Conservation (phyloP, 371 early-diverging fungal genomes). For the Zychaea mexicana region DNA sequence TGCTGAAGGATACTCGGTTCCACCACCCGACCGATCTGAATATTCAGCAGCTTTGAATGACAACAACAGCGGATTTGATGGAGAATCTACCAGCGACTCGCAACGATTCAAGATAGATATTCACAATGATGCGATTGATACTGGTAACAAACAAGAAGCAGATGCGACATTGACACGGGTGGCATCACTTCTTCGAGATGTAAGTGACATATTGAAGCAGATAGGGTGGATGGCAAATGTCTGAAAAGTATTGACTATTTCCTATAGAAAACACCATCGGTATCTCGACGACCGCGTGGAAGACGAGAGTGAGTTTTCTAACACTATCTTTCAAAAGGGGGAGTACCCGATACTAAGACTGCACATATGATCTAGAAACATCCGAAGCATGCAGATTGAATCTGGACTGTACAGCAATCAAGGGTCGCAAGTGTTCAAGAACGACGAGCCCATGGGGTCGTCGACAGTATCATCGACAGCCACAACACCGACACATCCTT, state of each 20-base stretch:
- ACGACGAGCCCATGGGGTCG: not conserved
- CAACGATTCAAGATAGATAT: conserved; percentile 26
- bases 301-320: conserved; percentile 34
- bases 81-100: not conserved
- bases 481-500: conserved; percentile 23
- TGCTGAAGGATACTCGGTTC: conserved; percentile 47
- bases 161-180: conserved; percentile 21
- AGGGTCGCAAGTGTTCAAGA: not conserved
- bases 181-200: conserved; percentile 23
- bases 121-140: conserved; percentile 10
- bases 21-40: conserved; percentile 38
- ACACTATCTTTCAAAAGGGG: not conserved
- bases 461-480: conserved; percentile 12
- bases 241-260: not conserved
- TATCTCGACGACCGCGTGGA: conserved; percentile 37
- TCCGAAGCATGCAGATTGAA: conserved; percentile 19
- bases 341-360: too few species aligned
- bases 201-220: too few species aligned
- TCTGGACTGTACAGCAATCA: not conserved
- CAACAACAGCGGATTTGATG: conserved; percentile 12
- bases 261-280: conserved; percentile 20
- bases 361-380: too few species aligned
- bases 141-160: conserved; percentile 16
- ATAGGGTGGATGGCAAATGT: too few species aligned
- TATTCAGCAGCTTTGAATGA: conserved; percentile 23